Evolutionary conservation across 1,284 basidiomycete species (phyloP), one percentile per base, ranked within the genome.

Genomic region (Gomphus bonarii): DNA sequence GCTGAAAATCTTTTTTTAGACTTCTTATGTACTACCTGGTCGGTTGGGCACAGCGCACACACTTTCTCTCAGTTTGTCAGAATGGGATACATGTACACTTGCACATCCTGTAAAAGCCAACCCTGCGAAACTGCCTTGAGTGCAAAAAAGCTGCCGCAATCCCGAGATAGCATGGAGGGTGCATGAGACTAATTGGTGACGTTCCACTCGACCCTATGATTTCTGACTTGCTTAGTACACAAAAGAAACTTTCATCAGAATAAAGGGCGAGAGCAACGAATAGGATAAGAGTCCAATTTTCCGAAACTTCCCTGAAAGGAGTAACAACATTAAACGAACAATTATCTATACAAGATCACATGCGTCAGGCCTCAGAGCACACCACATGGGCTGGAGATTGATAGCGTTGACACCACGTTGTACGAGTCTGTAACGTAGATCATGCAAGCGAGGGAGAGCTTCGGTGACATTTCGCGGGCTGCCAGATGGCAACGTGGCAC

Each of bases 381-480:
- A 78, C 73, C 73, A 77, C 51, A 69, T 66, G 12, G 77, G 77
- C 66, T 78, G 76, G 8, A 79, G 60, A 0, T 75, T 72, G 3
- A 66, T 64, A 1, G 76, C 74, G 0, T 58, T 49, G 8, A 77
- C 63, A 6, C 77, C 77, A 18, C 70, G 64, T 11, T 68, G 63
- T 4, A 74, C 72, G 51, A 75, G 63, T n/a, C 76, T 68, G 58
- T 68, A 74, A 38, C 62, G 58, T n/a, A 75, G 63, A 63, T 78
- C 76, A 58, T 77, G 69, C 61, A 79, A 67, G 16, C 76, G 65
- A 1, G 69, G 65, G 10, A 75, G 58, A 0, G 76, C 76, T 25
- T 73, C 69, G 1, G 59, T 60, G 1, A 66, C 60, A 54, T 67
- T 63, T 30, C 66, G 62, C 22, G 61, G 49, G 3, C 55, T 43